phyloP scores from a whole-genome alignment of 192 early-diverging fungal genomes.

The Diversispora epigaea region DNA sequence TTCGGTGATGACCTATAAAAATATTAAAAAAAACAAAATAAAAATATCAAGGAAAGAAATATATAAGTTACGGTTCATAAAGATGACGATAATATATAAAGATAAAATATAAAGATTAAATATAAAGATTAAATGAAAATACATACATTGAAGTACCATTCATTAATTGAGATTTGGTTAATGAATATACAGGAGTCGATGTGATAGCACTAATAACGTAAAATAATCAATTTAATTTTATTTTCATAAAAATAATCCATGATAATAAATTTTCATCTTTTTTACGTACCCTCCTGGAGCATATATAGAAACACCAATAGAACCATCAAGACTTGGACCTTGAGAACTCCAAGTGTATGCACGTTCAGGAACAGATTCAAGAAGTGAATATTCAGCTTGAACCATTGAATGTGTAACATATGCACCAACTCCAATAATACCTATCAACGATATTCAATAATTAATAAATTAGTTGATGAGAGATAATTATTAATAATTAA shows the following conservation, averaged over 20 bases:
- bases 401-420: constrained; percentile 83
- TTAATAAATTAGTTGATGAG: not conserved
- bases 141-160: constrained; percentile 92
- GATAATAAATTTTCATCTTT: not conserved
- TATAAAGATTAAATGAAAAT: not conserved
- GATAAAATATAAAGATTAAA: not conserved
- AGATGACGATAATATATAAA: not conserved
- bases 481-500: not conserved
- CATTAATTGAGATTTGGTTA: constrained; percentile 68
- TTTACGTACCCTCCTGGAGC: constrained; percentile 65
- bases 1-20: constrained; percentile 65
- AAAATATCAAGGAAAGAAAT: not conserved
- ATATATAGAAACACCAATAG: constrained; percentile 75
- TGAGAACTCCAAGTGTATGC: constrained; percentile 88
- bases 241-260: not conserved
- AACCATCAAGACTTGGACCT: constrained; percentile 86
- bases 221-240: not conserved
- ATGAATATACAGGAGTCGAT: constrained; percentile 79
- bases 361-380: constrained; percentile 74
- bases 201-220: constrained; percentile 73
- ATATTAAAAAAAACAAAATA: not conserved
- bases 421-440: constrained; percentile 90
- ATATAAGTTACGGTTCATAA: not conserved
- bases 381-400: constrained; percentile 81
- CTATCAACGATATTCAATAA: constrained; percentile 17